Percentiles rank a stretch among this genome's conserved stretches.
Evolutionary conservation across 148 eudicot genomes (phyloP).

Genomic region (Pouteria glomerata): DNA sequence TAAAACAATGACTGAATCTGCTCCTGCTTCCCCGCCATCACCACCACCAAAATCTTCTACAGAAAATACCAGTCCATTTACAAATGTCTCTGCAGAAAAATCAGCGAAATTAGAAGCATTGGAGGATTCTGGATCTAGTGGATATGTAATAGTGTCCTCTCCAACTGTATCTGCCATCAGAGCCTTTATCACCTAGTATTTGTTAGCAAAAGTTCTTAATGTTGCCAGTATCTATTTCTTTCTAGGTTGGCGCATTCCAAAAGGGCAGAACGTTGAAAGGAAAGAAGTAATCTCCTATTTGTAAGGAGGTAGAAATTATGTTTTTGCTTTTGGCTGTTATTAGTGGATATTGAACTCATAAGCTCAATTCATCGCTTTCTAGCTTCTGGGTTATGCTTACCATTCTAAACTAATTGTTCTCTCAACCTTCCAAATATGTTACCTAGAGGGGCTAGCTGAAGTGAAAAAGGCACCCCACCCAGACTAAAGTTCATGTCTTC

Average conservation of each 20-base stretch:
- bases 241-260: conserved; percentile 79
- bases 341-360: background rate
- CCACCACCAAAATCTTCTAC: conserved; percentile 39
- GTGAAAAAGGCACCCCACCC: too few relatives aligned
- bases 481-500: too few relatives aligned
- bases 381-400: background rate
- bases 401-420: too few relatives aligned
- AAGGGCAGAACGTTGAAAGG: conserved; percentile 72
- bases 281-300: conserved; percentile 63
- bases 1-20: conserved; percentile 48
- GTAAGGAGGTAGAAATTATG: conserved; percentile 57
- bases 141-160: conserved; percentile 68
- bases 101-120: conserved; percentile 63
- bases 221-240: background rate
- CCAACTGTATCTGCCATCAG: conserved; percentile 57
- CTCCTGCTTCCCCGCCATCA: conserved; percentile 35
- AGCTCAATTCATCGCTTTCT: background rate
- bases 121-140: conserved; percentile 78
- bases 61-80: conserved; percentile 64
- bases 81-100: conserved; percentile 40
- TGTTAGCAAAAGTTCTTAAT: background rate
- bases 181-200: background rate
- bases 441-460: too few relatives aligned
- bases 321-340: background rate
- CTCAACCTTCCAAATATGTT: too few relatives aligned